These are phyloP conservation scores for Gossypium lobatum DNA, from an alignment of 441 rosid species.

Conservation along the genomic window DNA sequence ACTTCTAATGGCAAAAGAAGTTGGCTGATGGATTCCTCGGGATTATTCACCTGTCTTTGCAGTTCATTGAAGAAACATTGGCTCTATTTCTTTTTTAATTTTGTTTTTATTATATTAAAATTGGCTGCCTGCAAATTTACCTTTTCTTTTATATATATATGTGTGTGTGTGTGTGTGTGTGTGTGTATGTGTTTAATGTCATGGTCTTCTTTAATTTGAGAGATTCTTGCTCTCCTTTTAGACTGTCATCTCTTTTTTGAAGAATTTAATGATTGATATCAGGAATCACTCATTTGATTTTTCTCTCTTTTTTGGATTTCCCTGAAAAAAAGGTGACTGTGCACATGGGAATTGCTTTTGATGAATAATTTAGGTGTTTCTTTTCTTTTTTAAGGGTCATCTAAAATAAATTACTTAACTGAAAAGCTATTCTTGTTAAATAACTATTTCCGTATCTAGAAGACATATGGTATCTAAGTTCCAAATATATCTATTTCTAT, in stretches of 20 bases:
- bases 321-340: slow-evolving; percentile 12
- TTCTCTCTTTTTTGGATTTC: slow-evolving; percentile 15
- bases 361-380: slow-evolving; percentile 25
- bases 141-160: background rate
- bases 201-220: slow-evolving; percentile 15
- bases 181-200: too few relatives aligned
- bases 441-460: background rate
- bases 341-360: slow-evolving; percentile 55
- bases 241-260: slow-evolving; percentile 32
- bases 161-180: rapidly evolving
- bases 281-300: slow-evolving; percentile 17
- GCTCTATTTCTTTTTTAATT: slow-evolving; percentile 19
- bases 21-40: slow-evolving; percentile 9
- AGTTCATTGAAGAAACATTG: slow-evolving; percentile 28
- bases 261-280: slow-evolving; percentile 35
- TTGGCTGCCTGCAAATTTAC: slow-evolving; percentile 23
- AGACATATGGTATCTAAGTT: slow-evolving; percentile 12
- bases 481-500: background rate
- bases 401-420: slow-evolving; percentile 10
- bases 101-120: slow-evolving; percentile 4
- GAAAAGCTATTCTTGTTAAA: slow-evolving; percentile 6
- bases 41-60: slow-evolving; percentile 25
- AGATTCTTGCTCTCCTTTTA: slow-evolving; percentile 24
- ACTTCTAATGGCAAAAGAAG: slow-evolving; percentile 13
- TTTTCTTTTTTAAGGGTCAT: slow-evolving; percentile 28